A percentile compares a stretch with the other conserved stretches of the same genome.
phyloP scores from a whole-genome alignment of 2,329 filamentous ascomycete species.

The Verticillium klebahnii region DNA sequence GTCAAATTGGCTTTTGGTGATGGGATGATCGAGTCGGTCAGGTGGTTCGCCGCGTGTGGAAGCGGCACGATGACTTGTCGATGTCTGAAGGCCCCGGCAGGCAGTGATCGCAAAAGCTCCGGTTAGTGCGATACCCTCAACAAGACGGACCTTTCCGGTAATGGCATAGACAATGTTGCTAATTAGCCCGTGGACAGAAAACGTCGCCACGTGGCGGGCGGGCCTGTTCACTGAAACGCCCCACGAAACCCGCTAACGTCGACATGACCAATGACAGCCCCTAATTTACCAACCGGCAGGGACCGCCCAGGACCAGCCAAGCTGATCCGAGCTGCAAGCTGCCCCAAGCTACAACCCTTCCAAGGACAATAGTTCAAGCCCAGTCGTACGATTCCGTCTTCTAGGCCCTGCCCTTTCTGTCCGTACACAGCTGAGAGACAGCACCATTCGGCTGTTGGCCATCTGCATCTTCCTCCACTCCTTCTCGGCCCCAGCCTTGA shows the following conservation, averaged over 20 bases:
- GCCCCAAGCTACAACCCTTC: neutral
- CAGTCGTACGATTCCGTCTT: neutral
- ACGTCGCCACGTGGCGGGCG: neutral
- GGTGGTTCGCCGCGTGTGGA: neutral
- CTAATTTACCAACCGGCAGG: neutral
- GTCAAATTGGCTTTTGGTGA: neutral
- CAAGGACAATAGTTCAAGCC: neutral
- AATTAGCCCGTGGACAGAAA: neutral
- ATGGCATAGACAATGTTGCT: neutral
- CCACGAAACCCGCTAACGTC: neutral
- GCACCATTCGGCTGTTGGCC: neutral
- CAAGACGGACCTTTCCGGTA: neutral
- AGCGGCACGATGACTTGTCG: neutral
- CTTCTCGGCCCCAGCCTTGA: conserved; percentile 12
- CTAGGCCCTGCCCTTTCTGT: neutral
- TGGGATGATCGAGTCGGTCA: neutral
- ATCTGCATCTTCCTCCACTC: neutral
- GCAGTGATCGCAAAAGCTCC: neutral
- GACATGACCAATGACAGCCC: neutral
- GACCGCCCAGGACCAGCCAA: neutral
- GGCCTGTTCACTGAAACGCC: neutral
- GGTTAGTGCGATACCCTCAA: neutral
- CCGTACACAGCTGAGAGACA: neutral
- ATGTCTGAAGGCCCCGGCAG: neutral
- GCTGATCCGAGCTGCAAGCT: neutral